Percentiles rank a stretch among this genome's conserved stretches.
Conservation (phyloP, 345 rosid species). For the Arabidopsis suecica region DNA sequence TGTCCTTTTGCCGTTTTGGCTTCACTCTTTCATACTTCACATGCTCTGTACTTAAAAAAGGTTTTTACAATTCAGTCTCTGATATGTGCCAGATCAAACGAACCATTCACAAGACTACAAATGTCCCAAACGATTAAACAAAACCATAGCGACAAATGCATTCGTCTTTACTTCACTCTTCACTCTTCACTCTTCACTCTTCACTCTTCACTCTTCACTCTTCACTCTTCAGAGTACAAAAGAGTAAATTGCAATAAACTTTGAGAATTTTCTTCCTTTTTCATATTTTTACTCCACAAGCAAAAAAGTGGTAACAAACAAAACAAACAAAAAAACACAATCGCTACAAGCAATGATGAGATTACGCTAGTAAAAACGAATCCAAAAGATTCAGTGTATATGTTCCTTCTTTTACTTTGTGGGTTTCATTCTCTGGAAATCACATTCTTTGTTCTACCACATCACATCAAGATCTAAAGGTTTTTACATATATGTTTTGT, state of each 20-base stretch:
- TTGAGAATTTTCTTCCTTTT: not conserved
- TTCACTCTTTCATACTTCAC: slow-evolving; percentile 30
- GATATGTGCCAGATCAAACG: not conserved
- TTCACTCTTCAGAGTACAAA: not conserved
- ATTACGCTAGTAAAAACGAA: slow-evolving; percentile 14
- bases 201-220: not conserved
- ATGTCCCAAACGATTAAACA: not conserved
- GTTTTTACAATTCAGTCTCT: not conserved
- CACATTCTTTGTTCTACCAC: slow-evolving; percentile 31
- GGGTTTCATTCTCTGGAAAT: slow-evolving; percentile 27
- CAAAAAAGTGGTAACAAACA: not conserved
- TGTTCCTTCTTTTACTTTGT: slow-evolving; percentile 30
- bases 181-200: not conserved
- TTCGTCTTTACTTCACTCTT: not conserved
- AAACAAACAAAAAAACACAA: slow-evolving; percentile 13
- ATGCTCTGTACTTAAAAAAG: slow-evolving; percentile 18
- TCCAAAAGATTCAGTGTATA: slow-evolving; percentile 27
- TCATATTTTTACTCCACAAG: not conserved
- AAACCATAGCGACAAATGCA: not conserved
- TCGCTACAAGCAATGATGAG: slow-evolving; percentile 26
- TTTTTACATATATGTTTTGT: slow-evolving; percentile 28
- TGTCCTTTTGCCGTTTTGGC: slow-evolving; percentile 19
- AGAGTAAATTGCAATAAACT: not conserved
- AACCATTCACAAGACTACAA: not conserved
- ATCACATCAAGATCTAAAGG: slow-evolving; percentile 39